Evolutionary conservation across 2,329 filamentous ascomycete genomes (phyloP).

Genomic region (Cercospora janseana): DNA sequence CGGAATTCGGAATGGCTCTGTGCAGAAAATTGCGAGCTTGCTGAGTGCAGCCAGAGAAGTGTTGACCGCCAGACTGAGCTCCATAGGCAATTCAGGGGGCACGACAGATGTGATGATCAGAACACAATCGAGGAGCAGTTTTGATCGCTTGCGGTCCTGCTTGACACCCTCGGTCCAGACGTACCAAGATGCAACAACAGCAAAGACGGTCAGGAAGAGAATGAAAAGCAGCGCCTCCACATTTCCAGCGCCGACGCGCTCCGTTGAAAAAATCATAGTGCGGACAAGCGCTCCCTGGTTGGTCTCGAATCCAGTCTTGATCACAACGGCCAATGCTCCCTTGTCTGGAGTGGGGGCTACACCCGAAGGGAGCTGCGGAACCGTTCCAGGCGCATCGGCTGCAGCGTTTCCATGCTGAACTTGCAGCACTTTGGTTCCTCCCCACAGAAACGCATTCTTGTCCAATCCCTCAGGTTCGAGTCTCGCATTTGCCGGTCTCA

Average conservation of each 20-base stretch:
- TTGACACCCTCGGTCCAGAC: slow-evolving; percentile 96
- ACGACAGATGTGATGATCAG: slow-evolving; percentile 98
- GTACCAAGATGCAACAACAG: slow-evolving; percentile 96
- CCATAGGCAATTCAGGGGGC: slow-evolving; percentile 97
- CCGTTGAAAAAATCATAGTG: slow-evolving; percentile 99
- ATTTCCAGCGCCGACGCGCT: slow-evolving; percentile 98
- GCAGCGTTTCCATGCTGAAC: slow-evolving; percentile 82
- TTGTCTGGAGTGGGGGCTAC: slow-evolving; percentile 86
- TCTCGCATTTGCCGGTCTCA: slow-evolving; percentile 74
- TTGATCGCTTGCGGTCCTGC: slow-evolving; percentile 93
- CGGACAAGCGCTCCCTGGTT: slow-evolving; percentile 96
- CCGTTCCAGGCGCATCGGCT: slow-evolving; percentile 59
- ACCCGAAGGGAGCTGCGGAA: slow-evolving; percentile 68
- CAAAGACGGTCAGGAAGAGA: slow-evolving; percentile 91
- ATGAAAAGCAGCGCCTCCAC: slow-evolving; percentile 96
- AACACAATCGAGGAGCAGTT: slow-evolving; percentile 93
- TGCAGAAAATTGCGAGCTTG: slow-evolving; percentile 97
- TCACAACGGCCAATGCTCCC: slow-evolving; percentile 87
- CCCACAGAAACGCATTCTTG: slow-evolving; percentile 95
- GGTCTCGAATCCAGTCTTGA: slow-evolving; percentile 98
- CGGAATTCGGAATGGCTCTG: slow-evolving; percentile 96
- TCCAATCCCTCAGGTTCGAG: slow-evolving; percentile 89
- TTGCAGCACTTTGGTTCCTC: slow-evolving; percentile 95
- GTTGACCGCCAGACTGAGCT: slow-evolving; percentile 94
- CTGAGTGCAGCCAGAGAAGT: slow-evolving; percentile 92